Evolutionary conservation across 2,329 filamentous ascomycete species (phyloP), one percentile per base, ranked within the genome.

Genomic region (Lojkania enalia): DNA sequence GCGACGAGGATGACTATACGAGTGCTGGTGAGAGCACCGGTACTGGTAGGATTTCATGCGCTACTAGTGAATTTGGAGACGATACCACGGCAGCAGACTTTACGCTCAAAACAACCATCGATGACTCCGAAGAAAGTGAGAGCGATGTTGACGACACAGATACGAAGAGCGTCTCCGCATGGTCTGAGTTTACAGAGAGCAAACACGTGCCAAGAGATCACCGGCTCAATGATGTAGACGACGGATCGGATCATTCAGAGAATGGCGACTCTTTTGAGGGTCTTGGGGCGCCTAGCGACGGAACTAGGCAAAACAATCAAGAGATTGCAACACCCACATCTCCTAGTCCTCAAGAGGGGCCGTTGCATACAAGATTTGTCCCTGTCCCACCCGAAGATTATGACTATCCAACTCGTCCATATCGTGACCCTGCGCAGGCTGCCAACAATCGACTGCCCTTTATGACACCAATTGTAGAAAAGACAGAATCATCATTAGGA

Each of bases 391-490:
- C 90, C 0, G 89, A 95, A 63, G 89, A 95, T 67, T 95, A 90
- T 66, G 84, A 91, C 55, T 83, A 88, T 33, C 86, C 89, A 14
- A 86, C 81, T 44, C 81, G 85, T 36, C 87, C 88, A 46, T 96
- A 87, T 77, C 85, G 90, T 63, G 88, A 96, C 69, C 83, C 89
- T 63, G 80, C 75, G 25, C 81, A 90, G 66, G 79, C 86, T 69
- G 90, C 90, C 48, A 95, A 96, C 62, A 96, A 91, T 70, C 86
- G 91, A 42, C 77, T 97, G 7, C 94, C 92, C 2, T 99, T 97
- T 68, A 97, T 99, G 94, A 99, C 94, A 0, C 94, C 94, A 1
- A 99, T 99, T 55, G 92, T 94, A 1, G 94, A 99, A 70, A 85
- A 90, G 59, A 99, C 94, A 0, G 94, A 99, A 70, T 87, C 85